Percentiles rank a stretch among this genome's conserved stretches.
Conservation (phyloP, 2,329 filamentous ascomycete genomes). For the Aspergillus phoenicis region DNA sequence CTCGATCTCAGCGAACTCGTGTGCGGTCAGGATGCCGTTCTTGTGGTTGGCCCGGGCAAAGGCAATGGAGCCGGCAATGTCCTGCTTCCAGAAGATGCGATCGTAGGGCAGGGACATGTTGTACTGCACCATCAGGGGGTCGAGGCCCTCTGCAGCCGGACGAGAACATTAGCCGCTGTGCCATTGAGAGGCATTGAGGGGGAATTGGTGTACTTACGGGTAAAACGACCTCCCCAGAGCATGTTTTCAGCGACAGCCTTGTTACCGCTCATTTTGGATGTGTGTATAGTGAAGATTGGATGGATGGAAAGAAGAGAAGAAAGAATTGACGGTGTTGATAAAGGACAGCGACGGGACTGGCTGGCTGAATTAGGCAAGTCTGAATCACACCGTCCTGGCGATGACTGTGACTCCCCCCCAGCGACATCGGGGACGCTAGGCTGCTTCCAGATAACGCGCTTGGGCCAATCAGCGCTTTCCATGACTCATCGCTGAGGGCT, state of each 20-base stretch:
- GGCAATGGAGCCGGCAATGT: slow-evolving; percentile 78
- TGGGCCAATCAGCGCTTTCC: not conserved
- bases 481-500: not conserved
- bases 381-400: not conserved
- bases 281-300: slow-evolving; percentile 8
- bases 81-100: slow-evolving; percentile 74
- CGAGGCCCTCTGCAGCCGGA: slow-evolving; percentile 66
- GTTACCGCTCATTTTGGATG: slow-evolving; percentile 37
- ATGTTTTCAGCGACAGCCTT: slow-evolving; percentile 52
- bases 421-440: slow-evolving; percentile 19
- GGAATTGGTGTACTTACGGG: slow-evolving; percentile 45
- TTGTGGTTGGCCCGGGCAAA: slow-evolving; percentile 80
- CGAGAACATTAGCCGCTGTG: slow-evolving; percentile 24
- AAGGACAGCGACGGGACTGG: not conserved
- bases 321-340: not conserved
- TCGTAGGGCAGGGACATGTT: slow-evolving; percentile 82
- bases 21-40: slow-evolving; percentile 69
- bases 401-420: not conserved
- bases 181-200: slow-evolving; percentile 16
- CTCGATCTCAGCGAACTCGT: slow-evolving; percentile 76
- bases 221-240: slow-evolving; percentile 66
- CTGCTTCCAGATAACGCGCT: not conserved
- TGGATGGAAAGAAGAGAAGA: slow-evolving; percentile 9
- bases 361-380: slow-evolving; percentile 10
- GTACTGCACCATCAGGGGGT: slow-evolving; percentile 84